Percentiles rank a stretch among this genome's conserved stretches.
These are phyloP conservation scores for Neurospora africana DNA, from an alignment of 495 filamentous ascomycete genomes.

Conservation along the genomic window DNA sequence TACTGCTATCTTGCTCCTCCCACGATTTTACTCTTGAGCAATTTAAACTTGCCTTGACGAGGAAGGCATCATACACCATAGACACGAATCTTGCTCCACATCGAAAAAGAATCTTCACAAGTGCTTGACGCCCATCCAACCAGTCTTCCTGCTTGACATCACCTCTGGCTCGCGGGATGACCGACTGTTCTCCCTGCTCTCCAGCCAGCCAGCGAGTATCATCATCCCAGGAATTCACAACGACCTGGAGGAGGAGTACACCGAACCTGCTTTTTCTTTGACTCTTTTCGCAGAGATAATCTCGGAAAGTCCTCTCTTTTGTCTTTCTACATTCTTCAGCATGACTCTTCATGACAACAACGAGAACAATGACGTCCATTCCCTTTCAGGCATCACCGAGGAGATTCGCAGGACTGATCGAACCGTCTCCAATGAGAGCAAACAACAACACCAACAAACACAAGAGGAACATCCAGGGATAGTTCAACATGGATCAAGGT, in stretches of 20 bases:
- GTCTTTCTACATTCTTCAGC: background rate
- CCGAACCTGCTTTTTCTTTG: background rate
- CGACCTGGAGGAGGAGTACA: background rate
- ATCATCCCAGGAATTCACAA: background rate
- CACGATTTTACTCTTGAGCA: background rate
- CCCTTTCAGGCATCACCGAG: background rate
- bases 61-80: background rate
- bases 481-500: background rate
- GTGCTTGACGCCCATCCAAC: background rate
- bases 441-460: background rate
- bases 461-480: background rate
- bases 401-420: background rate
- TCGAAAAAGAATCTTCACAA: background rate
- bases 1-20: background rate
- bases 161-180: background rate
- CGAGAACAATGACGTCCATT: background rate
- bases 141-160: background rate
- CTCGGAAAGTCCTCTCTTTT: background rate
- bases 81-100: background rate
- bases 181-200: background rate
- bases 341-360: background rate
- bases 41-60: background rate
- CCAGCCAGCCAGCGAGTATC: background rate
- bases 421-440: background rate
- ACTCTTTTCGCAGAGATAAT: background rate